Evolutionary conservation across 2,329 filamentous ascomycete genomes (phyloP), one percentile per base, ranked within the genome.

Genomic region (Exserohilum rostratum): DNA sequence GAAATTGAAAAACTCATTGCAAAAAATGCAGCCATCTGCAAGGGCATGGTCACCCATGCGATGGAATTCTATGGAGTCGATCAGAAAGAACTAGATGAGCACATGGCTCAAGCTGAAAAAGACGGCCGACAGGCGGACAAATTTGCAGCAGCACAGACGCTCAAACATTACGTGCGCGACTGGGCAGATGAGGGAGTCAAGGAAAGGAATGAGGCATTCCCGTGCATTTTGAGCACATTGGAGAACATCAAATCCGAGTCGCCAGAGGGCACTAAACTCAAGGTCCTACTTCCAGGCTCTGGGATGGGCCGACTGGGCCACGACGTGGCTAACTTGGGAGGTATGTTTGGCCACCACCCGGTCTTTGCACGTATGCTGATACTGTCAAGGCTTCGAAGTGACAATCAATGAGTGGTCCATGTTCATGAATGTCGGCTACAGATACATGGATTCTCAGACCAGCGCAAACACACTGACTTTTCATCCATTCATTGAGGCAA

Each of bases 151-250:
- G 76, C 78, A 0, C 84, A 86, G 60, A 77, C 82, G 0, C 62
- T 86, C 47, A 86, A 85, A 64, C 83, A 86, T 59, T 82, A 80
- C 53, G 82, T 85, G 2, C 76, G 83, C 5, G 84, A 86, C 62
- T 86, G 83, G 83, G 78, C 83, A 0, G 70, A 68, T 0, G 77
- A 80, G 12, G 83, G 83, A 0, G 53, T 60, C 0, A 67, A 76
- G 33, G 83, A 86, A 57, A 74, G 83, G 1, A 64, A 77, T 0
- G 73, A 75, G 29, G 68, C 73, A 0, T 78, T 76, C 37, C 67
- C 65, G 1, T 76, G 70, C 48, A 65, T 78, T 3, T 39, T 77
- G 11, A 57, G 57, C 9, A 65, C 65, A 0, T 57, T 78, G 11
- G 34, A 47, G 6, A 25, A 25, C 1, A 35, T 61, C 1, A 53